Conservation (phyloP, 805 yeast genomes). For the Wickerhamomyces chaumierensis region DNA sequence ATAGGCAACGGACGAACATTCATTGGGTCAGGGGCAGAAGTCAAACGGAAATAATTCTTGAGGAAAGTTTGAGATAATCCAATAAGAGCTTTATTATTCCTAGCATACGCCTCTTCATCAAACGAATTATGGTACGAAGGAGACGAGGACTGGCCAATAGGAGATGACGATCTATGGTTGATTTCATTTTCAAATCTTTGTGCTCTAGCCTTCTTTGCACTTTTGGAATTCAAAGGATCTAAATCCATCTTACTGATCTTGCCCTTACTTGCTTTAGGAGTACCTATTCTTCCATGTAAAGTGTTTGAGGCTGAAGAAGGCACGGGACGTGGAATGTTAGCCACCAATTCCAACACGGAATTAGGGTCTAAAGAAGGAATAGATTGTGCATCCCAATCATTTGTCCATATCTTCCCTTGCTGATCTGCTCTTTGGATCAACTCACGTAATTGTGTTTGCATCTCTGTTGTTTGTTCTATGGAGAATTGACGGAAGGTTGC, state of each 20-base stretch:
- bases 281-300: not conserved
- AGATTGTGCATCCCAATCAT: conserved; percentile 19
- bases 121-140: conserved; percentile 13
- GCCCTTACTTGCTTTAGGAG: conserved; percentile 2
- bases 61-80: conserved; percentile 24
- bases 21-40: conserved; percentile 85
- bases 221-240: conserved; percentile 14
- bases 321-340: conserved; percentile 3
- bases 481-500: conserved; percentile 9
- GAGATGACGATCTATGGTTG: conserved; percentile 5
- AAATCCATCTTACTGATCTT: too few relatives aligned
- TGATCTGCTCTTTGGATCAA: conserved; percentile 17
- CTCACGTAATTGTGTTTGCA: conserved; percentile 16
- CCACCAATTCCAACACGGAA: conserved; percentile 7
- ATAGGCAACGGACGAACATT: conserved; percentile 65
- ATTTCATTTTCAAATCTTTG: conserved; percentile 23
- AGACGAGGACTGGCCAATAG: not conserved
- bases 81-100: too few relatives aligned
- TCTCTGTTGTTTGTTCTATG: conserved; percentile 5
- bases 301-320: too few relatives aligned
- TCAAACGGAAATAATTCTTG: conserved; percentile 70
- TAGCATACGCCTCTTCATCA: not conserved
- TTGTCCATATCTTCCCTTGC: conserved; percentile 15
- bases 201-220: conserved; percentile 23
- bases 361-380: conserved; percentile 13